These are phyloP conservation scores for Trichoderma atrobrunneum DNA, from an alignment of 2,329 filamentous ascomycete genomes.

Conservation along the genomic window DNA sequence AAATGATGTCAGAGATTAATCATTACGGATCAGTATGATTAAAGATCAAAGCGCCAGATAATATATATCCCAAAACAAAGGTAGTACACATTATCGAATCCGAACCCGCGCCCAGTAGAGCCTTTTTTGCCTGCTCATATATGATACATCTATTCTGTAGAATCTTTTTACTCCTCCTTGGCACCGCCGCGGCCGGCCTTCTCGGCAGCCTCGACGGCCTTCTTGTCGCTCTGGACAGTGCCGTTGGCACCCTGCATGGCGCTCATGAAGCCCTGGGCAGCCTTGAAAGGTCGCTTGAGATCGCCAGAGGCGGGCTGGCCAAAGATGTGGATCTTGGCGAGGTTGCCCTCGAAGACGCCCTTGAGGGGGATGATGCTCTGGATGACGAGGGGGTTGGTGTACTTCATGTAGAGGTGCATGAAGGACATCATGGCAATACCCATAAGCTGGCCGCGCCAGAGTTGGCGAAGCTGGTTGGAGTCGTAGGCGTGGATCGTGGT, in stretches of 20 bases:
- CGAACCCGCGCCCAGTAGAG: neutral
- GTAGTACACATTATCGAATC: constrained; percentile 8
- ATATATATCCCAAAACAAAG: neutral
- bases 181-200: constrained; percentile 68
- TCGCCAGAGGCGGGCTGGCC: constrained; percentile 85
- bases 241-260: constrained; percentile 67
- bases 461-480: constrained; percentile 73
- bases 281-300: constrained; percentile 95
- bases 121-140: neutral
- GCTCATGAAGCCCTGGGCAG: constrained; percentile 75
- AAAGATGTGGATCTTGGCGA: constrained; percentile 92
- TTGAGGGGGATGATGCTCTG: constrained; percentile 98
- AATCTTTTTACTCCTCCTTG: constrained; percentile 63
- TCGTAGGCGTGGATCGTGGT: constrained; percentile 98
- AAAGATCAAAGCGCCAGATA: neutral
- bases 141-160: neutral
- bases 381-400: constrained; percentile 98
- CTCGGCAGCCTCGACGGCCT: constrained; percentile 77
- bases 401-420: constrained; percentile 99
- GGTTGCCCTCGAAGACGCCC: constrained; percentile 89
- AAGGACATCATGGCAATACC: constrained; percentile 96
- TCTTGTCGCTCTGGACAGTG: constrained; percentile 86
- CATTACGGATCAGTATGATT: neutral
- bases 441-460: constrained; percentile 91
- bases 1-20: neutral